Conservation (phyloP, 805 yeast species). For the Wickerhamiella kurtzmanii region DNA sequence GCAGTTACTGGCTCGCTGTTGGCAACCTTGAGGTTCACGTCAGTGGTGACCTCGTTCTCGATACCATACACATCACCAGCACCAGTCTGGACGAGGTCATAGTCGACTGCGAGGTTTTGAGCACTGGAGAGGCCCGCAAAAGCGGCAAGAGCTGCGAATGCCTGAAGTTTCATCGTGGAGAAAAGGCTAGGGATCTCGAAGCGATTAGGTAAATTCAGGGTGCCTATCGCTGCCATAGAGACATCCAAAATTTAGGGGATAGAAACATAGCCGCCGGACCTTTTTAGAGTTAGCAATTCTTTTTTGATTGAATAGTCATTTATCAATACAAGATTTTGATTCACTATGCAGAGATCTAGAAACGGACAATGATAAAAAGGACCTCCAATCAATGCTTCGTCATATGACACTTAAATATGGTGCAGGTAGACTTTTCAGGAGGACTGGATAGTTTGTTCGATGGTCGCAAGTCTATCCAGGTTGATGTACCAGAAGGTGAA, state of each 20-base stretch:
- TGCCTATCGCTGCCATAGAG: no score
- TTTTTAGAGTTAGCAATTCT: no score
- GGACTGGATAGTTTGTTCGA: conserved; percentile 74
- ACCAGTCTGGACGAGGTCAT: conserved; percentile 3
- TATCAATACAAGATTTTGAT: no score
- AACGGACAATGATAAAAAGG: not conserved
- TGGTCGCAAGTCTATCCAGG: conserved; percentile 40
- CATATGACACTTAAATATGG: conserved; percentile 1
- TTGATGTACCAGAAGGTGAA: conserved; percentile 31
- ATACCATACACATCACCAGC: conserved; percentile 4
- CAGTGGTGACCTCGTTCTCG: conserved; percentile 19
- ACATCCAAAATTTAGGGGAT: no score
- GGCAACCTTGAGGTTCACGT: conserved; percentile 16
- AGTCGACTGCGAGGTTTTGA: conserved; percentile 5
- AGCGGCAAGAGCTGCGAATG: conserved; percentile 3
- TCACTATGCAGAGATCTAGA: no score
- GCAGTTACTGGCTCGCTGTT: conserved; percentile 20
- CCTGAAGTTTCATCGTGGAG: conserved; percentile 2
- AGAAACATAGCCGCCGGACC: no score
- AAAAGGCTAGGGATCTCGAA: not conserved
- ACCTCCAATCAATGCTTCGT: no score
- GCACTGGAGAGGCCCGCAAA: conserved; percentile 4
- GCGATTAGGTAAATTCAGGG: not conserved
- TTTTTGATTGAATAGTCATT: no score
- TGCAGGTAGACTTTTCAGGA: conserved; percentile 36